phyloP scores from a whole-genome alignment of 2,329 filamentous ascomycete genomes.

The Cytospora piceae region DNA sequence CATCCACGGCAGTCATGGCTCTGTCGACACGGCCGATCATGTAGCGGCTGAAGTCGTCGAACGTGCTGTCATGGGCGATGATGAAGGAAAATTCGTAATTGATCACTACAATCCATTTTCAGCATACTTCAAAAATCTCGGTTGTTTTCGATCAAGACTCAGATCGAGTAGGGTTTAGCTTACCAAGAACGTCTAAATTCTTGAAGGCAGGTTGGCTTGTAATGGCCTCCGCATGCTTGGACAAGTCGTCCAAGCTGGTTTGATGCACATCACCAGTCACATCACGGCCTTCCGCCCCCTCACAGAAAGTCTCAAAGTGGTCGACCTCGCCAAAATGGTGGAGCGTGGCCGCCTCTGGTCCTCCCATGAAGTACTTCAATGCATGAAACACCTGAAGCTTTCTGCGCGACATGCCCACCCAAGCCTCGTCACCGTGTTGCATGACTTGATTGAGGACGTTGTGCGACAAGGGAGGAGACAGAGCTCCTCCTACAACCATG shows the following conservation, averaged over 20 bases:
- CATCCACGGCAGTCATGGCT: neutral
- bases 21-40: neutral
- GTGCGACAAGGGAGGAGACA: neutral
- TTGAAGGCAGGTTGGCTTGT: neutral
- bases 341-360: neutral
- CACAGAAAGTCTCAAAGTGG: neutral
- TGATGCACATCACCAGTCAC: neutral
- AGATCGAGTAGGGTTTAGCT: neutral
- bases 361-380: neutral
- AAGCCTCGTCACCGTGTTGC: neutral
- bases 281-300: neutral
- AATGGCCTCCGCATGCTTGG: neutral
- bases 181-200: slow-evolving; percentile 1
- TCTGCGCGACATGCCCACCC: neutral
- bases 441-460: neutral
- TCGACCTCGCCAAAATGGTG: slow-evolving; percentile 1
- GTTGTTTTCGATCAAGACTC: neutral
- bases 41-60: neutral
- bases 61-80: neutral
- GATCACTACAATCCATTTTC: slow-evolving; percentile 1
- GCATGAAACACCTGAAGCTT: slow-evolving; percentile 1
- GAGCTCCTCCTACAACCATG: neutral
- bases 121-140: neutral
- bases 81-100: neutral
- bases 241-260: neutral